These are phyloP conservation scores for Stygiomarasmius scandens DNA, from an alignment of 1,284 basidiomycete species.

Conservation along the genomic window DNA sequence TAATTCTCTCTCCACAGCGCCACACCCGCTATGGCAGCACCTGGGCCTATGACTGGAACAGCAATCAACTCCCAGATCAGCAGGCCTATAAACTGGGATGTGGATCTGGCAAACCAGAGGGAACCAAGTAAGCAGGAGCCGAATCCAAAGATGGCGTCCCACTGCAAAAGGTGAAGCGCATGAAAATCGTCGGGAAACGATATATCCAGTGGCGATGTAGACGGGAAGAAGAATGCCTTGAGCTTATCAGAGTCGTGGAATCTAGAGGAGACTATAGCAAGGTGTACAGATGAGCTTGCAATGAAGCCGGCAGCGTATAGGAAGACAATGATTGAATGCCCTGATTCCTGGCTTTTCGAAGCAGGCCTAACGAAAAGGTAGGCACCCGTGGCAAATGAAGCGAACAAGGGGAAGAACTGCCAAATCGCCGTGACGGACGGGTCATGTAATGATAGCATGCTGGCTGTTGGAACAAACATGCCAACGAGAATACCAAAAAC, in stretches of 20 bases:
- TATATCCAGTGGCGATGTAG: conserved; percentile 15
- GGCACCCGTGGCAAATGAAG: conserved; percentile 24
- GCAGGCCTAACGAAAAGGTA: conserved; percentile 29
- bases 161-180: conserved; percentile 31
- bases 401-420: conserved; percentile 42
- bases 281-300: conserved; percentile 36
- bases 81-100: conserved; percentile 18
- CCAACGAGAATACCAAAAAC: conserved; percentile 39
- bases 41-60: conserved; percentile 41
- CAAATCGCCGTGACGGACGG: conserved; percentile 38
- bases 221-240: conserved; percentile 29
- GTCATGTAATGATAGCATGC: conserved; percentile 32
- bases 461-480: conserved; percentile 35
- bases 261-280: conserved; percentile 30
- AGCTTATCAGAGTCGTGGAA: conserved; percentile 27
- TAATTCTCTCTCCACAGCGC: conserved; percentile 44
- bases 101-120: conserved; percentile 31
- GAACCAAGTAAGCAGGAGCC: conserved; percentile 27
- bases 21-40: conserved; percentile 43
- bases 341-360: conserved; percentile 28
- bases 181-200: conserved; percentile 16
- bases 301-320: conserved; percentile 34
- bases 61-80: conserved; percentile 38
- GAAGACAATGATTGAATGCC: conserved; percentile 33
- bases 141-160: conserved; percentile 31